Conservation (phyloP, 2,329 filamentous ascomycete genomes). For the Arthrobotrys conoides region DNA sequence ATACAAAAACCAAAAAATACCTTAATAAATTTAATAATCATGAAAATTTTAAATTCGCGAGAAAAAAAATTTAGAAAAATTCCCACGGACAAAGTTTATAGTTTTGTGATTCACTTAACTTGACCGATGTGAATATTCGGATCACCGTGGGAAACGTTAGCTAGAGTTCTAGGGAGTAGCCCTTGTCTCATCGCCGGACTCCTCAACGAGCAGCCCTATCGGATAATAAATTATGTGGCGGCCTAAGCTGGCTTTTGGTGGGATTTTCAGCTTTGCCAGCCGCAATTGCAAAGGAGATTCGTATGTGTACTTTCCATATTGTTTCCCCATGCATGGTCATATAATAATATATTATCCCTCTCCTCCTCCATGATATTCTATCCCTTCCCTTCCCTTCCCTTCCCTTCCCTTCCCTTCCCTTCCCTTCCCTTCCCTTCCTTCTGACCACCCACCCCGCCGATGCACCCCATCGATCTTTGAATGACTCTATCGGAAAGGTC, state of each 20-base stretch:
- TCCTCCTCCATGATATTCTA: background rate
- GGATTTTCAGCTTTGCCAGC: slow-evolving; percentile 34
- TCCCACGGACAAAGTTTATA: too few relatives aligned
- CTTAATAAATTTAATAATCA: too few relatives aligned
- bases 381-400: slow-evolving; percentile 25
- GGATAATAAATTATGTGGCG: slow-evolving; percentile 31
- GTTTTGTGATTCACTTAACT: too few relatives aligned
- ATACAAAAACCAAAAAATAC: too few relatives aligned
- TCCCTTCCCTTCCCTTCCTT: slow-evolving; percentile 22
- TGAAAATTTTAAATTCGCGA: too few relatives aligned
- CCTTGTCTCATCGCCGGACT: too few relatives aligned
- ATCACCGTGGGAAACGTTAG: too few relatives aligned
- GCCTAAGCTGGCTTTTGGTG: slow-evolving; percentile 11
- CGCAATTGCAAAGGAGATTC: slow-evolving; percentile 41
- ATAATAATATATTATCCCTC: slow-evolving; percentile 26
- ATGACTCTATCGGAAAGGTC: slow-evolving; percentile 47
- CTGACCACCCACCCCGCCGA: slow-evolving; percentile 39
- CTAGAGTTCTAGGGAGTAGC: slow-evolving; percentile 23
- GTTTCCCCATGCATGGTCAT: too few relatives aligned
- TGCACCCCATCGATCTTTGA: slow-evolving; percentile 52
- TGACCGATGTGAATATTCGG: too few relatives aligned
- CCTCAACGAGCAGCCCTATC: too few relatives aligned
- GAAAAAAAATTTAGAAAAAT: too few relatives aligned
- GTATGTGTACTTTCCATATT: slow-evolving; percentile 21
- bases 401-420: slow-evolving; percentile 9